Conservation (phyloP, 352 stramenopile genomes). For the Pythium biforme region DNA sequence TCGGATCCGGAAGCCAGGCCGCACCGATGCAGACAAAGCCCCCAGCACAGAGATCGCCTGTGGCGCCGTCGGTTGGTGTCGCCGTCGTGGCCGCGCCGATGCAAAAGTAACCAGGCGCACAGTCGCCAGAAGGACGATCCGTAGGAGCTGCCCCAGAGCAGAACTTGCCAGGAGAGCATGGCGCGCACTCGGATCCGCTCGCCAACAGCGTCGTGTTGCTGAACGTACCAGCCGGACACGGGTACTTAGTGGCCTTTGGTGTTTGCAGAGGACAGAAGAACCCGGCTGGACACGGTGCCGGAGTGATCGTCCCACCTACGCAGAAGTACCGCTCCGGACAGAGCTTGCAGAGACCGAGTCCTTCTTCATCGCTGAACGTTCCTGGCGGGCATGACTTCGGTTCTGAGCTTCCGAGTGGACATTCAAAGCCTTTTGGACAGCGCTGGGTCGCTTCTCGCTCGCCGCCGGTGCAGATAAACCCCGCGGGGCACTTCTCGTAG, state of each 20-base stretch:
- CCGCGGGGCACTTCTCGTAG: conserved; percentile 44
- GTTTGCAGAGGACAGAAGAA: conserved; percentile 79
- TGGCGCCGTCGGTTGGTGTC: conserved; percentile 39
- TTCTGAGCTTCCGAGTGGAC: conserved; percentile 50
- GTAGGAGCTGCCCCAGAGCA: conserved; percentile 67
- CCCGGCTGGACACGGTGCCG: conserved; percentile 55
- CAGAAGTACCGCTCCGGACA: conserved; percentile 83
- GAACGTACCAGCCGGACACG: conserved; percentile 62
- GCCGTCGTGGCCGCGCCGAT: conserved; percentile 34
- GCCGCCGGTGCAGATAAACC: conserved; percentile 63
- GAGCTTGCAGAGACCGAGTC: conserved; percentile 52
- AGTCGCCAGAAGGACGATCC: conserved; percentile 50
- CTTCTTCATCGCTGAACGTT: conserved; percentile 59
- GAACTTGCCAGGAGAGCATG: conserved; percentile 74
- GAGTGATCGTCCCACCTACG: conserved; percentile 35
- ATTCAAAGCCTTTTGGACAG: conserved; percentile 78
- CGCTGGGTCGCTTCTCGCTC: conserved; percentile 46
- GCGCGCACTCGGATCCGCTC: conserved; percentile 40
- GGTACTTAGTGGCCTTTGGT: conserved; percentile 40
- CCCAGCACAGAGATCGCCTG: conserved; percentile 48
- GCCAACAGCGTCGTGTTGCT: conserved; percentile 44
- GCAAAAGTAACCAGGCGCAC: conserved; percentile 74
- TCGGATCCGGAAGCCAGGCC: conserved; percentile 45
- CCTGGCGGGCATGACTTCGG: conserved; percentile 62
- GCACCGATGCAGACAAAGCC: conserved; percentile 67